Evolutionary conservation across 371 early-diverging fungal genomes (phyloP).

Genomic region (Lichtheimia corymbifera): DNA sequence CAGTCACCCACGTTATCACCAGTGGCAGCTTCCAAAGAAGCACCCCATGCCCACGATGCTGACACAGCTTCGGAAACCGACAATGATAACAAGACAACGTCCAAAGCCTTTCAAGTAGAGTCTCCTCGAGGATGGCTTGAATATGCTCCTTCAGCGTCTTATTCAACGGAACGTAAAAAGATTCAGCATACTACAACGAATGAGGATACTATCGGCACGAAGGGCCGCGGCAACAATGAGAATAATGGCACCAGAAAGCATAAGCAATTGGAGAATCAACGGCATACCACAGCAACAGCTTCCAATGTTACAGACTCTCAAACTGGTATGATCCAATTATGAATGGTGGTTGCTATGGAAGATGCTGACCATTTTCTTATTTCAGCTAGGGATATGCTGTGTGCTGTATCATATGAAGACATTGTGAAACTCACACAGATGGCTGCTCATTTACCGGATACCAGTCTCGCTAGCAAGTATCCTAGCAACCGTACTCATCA

Average conservation of each 20-base stretch:
- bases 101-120: conserved; percentile 11
- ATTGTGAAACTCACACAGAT: conserved; percentile 41
- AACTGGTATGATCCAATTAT: neutral
- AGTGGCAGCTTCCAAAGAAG: neutral
- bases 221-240: neutral
- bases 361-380: neutral
- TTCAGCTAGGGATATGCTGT: conserved; percentile 30
- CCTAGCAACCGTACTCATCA: conserved; percentile 3
- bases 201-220: no score
- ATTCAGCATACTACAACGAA: neutral
- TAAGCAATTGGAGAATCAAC: neutral
- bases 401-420: conserved; percentile 44
- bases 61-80: conserved; percentile 1
- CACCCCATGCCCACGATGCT: neutral
- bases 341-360: neutral
- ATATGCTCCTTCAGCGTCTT: conserved; percentile 2
- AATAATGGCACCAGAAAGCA: neutral
- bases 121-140: conserved; percentile 23
- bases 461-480: conserved; percentile 1
- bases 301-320: neutral
- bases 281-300: neutral
- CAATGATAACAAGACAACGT: neutral
- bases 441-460: conserved; percentile 26
- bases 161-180: neutral
- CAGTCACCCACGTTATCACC: conserved; percentile 1